Evolutionary conservation across 2,329 filamentous ascomycete species (phyloP).

Genomic region (Decorospora gaudefroyi): DNA sequence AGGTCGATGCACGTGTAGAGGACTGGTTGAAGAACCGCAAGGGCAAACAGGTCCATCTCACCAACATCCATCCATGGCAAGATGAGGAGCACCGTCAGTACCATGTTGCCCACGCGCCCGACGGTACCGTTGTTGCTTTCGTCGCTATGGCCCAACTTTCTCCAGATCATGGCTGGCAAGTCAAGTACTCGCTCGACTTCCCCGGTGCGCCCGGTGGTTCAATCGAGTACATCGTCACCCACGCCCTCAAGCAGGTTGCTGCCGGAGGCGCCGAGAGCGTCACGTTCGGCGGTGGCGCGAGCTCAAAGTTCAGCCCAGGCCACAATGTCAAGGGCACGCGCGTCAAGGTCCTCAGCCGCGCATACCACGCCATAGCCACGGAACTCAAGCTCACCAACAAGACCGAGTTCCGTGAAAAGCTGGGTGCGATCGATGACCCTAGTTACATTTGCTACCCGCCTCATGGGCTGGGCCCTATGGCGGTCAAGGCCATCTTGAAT

Average conservation of each 20-base stretch:
- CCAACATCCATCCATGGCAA: constrained; percentile 86
- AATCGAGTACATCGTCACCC: constrained; percentile 80
- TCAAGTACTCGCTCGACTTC: constrained; percentile 96
- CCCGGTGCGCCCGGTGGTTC: constrained; percentile 82
- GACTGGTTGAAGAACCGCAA: constrained; percentile 82
- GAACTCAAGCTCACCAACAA: constrained; percentile 83
- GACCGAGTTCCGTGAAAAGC: constrained; percentile 87
- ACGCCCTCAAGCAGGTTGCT: constrained; percentile 66
- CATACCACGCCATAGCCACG: constrained; percentile 79
- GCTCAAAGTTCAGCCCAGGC: constrained; percentile 72
- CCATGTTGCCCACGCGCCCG: constrained; percentile 74
- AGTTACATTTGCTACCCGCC: constrained; percentile 90
- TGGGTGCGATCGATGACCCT: constrained; percentile 81
- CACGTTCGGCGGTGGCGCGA: constrained; percentile 86
- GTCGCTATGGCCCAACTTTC: constrained; percentile 83
- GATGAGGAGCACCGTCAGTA: constrained; percentile 83
- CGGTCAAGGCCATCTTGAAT: constrained; percentile 81
- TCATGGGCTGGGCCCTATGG: constrained; percentile 79
- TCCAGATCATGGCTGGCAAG: constrained; percentile 83
- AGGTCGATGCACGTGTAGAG: constrained; percentile 72
- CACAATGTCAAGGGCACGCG: constrained; percentile 80
- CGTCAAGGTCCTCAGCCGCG: constrained; percentile 78
- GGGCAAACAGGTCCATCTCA: constrained; percentile 86
- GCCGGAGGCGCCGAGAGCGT: constrained; percentile 66
- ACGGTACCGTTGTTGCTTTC: constrained; percentile 73